A percentile compares a stretch with the other conserved stretches of the same genome.
Conservation (phyloP, 768 basidiomycete genomes). For the Boletales sp. region DNA sequence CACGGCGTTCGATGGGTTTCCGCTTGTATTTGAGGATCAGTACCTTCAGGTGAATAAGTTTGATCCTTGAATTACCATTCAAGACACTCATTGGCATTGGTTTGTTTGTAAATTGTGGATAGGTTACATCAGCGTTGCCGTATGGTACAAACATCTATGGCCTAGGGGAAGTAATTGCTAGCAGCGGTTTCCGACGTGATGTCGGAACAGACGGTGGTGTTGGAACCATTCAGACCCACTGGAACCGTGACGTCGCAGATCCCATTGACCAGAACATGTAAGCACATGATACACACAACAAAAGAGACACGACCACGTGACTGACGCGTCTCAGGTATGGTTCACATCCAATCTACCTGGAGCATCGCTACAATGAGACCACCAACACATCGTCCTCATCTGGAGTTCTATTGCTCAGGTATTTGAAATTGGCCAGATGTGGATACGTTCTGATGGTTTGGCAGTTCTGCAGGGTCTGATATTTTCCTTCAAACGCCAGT, state of each 20-base stretch:
- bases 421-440: slow-evolving; percentile 1
- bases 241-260: slow-evolving; percentile 63
- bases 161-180: slow-evolving; percentile 67
- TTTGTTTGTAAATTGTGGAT: too few relatives aligned
- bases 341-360: slow-evolving; percentile 66
- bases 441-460: slow-evolving; percentile 3
- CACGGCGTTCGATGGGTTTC: slow-evolving; percentile 61
- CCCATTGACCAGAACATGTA: slow-evolving; percentile 67
- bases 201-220: slow-evolving; percentile 45
- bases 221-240: slow-evolving; percentile 66
- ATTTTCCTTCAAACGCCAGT: slow-evolving; percentile 62
- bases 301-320: too few relatives aligned
- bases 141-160: slow-evolving; percentile 72
- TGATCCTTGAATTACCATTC: not conserved
- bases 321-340: slow-evolving; percentile 48
- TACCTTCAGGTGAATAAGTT: slow-evolving; percentile 53
- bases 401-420: slow-evolving; percentile 75
- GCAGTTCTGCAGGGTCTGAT: slow-evolving; percentile 66
- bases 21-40: slow-evolving; percentile 75
- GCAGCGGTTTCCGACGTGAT: slow-evolving; percentile 64
- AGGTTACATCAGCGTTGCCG: slow-evolving; percentile 67
- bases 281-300: slow-evolving; percentile 13
- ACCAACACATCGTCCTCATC: slow-evolving; percentile 57
- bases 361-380: slow-evolving; percentile 59
- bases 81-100: not conserved